Evolutionary conservation across 2,329 filamentous ascomycete species (phyloP), one percentile per base, ranked within the genome.

Genomic region (Myotisia sp.): DNA sequence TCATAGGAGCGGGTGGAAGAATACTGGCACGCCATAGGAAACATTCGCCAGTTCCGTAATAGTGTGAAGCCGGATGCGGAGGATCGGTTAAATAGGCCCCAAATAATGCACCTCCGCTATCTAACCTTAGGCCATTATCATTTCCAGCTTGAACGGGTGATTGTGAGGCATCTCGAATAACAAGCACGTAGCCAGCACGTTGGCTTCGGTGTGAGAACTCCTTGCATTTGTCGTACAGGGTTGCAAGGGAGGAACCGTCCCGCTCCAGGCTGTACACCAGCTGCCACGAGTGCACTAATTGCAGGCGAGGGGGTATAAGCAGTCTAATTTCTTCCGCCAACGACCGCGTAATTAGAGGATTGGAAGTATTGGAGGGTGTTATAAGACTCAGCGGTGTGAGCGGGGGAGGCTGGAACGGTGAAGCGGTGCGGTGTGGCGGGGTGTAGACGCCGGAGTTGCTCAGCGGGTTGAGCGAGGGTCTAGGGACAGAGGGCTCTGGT

Each of bases 21-120:
- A 79, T 59, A 28, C 75, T 74, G 1, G 81, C 79, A 30, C 80
- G 74, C 83, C 83, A 92, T 43, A 92, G 71, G 56, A 92, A 98
- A 59, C 87, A 95, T 58, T 98, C 90, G 48, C 90, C 90, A 8
- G 84, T 94, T 49, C 90, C 90, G 56, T 82, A 98, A 64, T 93
- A 98, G 43, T 86, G 80, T 2, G 83, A 62, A 1, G 74, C 66
- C 0, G 84, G 82, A 46, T 79, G 81, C 7, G 87, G 86, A 33
- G 80, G 68, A 54, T 98, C 87, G 34, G 84, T 92, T 35, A 95
- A 73, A 56, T 95, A 95, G 34, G 86, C 86, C 51, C 90, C 90
- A 54, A 98, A 98, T 26, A 84, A 70, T 13, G 18, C 29, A 16
- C 27, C 18, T 71, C 78, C 40, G 17, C 33, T 19, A n/a, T n/a